Evolutionary conservation across 2,329 filamentous ascomycete species (phyloP).

Genomic region (Zymoseptoria passerinii): DNA sequence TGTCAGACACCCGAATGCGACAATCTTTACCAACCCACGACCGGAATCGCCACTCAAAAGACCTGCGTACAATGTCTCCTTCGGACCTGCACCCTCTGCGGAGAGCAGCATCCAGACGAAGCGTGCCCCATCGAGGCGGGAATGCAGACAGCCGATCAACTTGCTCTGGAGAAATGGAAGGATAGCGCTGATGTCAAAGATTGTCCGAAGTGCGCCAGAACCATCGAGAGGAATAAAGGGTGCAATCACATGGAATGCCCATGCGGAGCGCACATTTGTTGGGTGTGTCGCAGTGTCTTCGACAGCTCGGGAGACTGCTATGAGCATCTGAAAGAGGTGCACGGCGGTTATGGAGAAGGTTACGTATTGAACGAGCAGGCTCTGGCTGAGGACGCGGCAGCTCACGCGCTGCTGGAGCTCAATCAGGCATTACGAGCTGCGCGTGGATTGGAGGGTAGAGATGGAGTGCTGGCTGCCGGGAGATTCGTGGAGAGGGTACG

Average conservation of each 20-base stretch:
- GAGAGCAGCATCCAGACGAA: neutral
- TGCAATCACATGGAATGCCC: constrained; percentile 9
- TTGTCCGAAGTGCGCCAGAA: constrained; percentile 2
- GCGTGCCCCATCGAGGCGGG: neutral
- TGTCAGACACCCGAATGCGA: constrained; percentile 9
- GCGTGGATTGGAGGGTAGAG: too few species aligned
- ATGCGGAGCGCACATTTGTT: constrained; percentile 10
- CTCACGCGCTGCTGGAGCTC: too few species aligned
- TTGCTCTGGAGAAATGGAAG: neutral
- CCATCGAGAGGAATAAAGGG: constrained; percentile 7
- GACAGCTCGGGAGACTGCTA: neutral
- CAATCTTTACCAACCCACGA: neutral
- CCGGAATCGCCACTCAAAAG: neutral
- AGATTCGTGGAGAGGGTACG: too few species aligned
- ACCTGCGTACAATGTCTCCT: constrained; percentile 1
- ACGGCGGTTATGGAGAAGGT: constrained; percentile 2
- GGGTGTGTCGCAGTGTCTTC: constrained; percentile 4
- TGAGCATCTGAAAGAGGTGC: constrained; percentile 4
- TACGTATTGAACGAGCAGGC: neutral
- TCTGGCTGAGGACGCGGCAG: too few species aligned
- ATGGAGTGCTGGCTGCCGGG: too few species aligned
- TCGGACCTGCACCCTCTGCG: neutral
- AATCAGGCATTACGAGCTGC: too few species aligned
- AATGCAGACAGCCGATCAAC: neutral
- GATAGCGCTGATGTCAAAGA: neutral